Percentiles rank a stretch among this genome's conserved stretches.
phyloP scores from a whole-genome alignment of 768 basidiomycete genomes.

The Dacryopinax primogenitus region DNA sequence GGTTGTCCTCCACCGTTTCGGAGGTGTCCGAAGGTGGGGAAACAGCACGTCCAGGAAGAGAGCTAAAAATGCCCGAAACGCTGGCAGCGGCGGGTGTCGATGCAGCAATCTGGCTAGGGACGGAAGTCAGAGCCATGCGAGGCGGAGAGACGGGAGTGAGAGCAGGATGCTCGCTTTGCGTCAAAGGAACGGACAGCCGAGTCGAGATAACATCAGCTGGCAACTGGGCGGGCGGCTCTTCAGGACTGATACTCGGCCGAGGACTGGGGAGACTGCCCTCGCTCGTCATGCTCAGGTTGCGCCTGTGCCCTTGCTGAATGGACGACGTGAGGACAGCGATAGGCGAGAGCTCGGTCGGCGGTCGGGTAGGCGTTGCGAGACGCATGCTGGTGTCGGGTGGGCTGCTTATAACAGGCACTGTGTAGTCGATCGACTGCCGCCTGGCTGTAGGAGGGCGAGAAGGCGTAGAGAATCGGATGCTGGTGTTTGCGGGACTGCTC shows the following conservation, averaged over 20 bases:
- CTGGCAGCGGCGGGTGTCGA: too few species aligned
- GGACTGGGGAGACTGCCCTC: slow-evolving; percentile 1
- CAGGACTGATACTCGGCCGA: not conserved
- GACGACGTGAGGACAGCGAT: not conserved
- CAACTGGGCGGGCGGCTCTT: not conserved
- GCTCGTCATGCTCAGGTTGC: not conserved
- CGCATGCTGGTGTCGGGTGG: not conserved
- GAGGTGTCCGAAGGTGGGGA: not conserved
- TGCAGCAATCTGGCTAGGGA: too few species aligned
- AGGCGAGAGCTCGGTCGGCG: not conserved
- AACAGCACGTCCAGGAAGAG: not conserved
- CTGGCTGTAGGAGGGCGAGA: not conserved
- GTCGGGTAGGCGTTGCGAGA: not conserved
- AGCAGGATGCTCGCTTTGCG: not conserved
- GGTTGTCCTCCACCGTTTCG: not conserved
- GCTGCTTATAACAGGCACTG: not conserved
- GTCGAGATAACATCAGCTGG: not conserved
- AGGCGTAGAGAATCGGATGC: not conserved
- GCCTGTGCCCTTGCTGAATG: not conserved
- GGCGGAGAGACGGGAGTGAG: slow-evolving; percentile 3
- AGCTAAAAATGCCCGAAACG: too few species aligned
- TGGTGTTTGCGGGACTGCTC: not conserved
- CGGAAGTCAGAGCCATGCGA: too few species aligned
- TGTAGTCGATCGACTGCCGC: not conserved
- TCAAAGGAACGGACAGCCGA: too few species aligned